Evolutionary conservation across 2,329 filamentous ascomycete genomes (phyloP), one percentile per base, ranked within the genome.

Genomic region (Fusarium luffae): DNA sequence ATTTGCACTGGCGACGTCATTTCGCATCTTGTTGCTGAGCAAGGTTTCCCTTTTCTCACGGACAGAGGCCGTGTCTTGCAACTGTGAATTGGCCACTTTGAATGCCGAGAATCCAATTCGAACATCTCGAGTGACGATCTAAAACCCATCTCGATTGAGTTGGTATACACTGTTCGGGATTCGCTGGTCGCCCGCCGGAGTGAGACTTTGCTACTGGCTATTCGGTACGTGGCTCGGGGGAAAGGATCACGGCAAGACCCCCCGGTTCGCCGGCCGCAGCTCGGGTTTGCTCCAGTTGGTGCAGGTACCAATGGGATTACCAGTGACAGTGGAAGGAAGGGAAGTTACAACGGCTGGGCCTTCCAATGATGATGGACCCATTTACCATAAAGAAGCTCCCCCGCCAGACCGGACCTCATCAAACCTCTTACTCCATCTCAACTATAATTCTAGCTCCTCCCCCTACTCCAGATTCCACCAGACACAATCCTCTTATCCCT

Each of bases 351-450:
- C 64, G 56, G 58, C 58, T 60, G 44, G 55, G 50, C 50, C 57
- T 74, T 63, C 69, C 64, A 74, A 71, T 74, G 61, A 63, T 43
- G 60, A 72, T 69, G 56, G 48, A 66, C 56, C 64, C 59, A 69
- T 68, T 73, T 74, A 40, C 68, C 73, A 75, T 75, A 75, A 75
- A 75, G 73, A 74, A 73, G 68, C 63, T 64, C 68, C 66, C 63
- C 70, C 73, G 62, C 66, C 66, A 72, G 59, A 67, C 68, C 49
- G 56, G 56, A 70, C 51, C 55, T 74, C 63, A 68, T 70, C 60
- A 74, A 75, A 70, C 58, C 50, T 67, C 52, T 65, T 54, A 21
- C 49, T 66, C 52, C 61, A 44, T 63, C 61, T 68, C 60, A 62
- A 65, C 59, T 64, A 72, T 63, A 65, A 56, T 63, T 59, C 47